These are phyloP conservation scores for Perilla frutescens DNA, from an alignment of 257 asterid species.

Conservation along the genomic window DNA sequence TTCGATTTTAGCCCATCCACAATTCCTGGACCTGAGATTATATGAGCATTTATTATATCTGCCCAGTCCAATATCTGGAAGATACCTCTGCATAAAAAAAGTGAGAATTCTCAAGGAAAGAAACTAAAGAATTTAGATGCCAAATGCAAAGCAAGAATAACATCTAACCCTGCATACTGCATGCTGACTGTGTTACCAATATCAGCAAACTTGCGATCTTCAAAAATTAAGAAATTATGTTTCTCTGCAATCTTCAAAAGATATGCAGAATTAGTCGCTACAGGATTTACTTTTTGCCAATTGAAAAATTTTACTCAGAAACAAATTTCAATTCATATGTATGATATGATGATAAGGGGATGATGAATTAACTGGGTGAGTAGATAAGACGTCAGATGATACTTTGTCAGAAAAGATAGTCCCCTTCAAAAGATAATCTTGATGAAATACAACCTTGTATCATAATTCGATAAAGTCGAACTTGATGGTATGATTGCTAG, in stretches of 20 bases:
- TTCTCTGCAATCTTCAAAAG: slow-evolving; percentile 78
- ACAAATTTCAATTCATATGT: not conserved
- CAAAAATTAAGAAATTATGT: slow-evolving; percentile 84
- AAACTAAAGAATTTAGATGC: not conserved
- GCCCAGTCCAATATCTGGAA: slow-evolving; percentile 90
- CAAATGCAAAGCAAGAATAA: slow-evolving; percentile 31
- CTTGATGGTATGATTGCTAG: not conserved
- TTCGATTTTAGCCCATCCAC: slow-evolving; percentile 90
- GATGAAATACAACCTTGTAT: not conserved
- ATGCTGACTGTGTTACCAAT: slow-evolving; percentile 93
- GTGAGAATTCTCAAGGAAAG: slow-evolving; percentile 34
- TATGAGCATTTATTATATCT: slow-evolving; percentile 90
- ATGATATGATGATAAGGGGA: not conserved
- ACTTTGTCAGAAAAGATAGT: slow-evolving; percentile 5
- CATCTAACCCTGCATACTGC: slow-evolving; percentile 90
- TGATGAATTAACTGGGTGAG: not conserved
- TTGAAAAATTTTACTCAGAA: not conserved
- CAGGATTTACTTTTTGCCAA: not conserved
- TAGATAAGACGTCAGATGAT: not conserved
- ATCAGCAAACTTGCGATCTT: slow-evolving; percentile 96
- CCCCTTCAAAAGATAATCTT: not conserved
- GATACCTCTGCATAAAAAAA: slow-evolving; percentile 69
- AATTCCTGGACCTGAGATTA: slow-evolving; percentile 93
- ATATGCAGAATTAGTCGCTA: slow-evolving; percentile 13
- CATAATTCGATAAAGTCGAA: slow-evolving; percentile 9